Evolutionary conservation across 306 rosid genomes (phyloP).

Genomic region (Psophocarpus tetragonolobus): DNA sequence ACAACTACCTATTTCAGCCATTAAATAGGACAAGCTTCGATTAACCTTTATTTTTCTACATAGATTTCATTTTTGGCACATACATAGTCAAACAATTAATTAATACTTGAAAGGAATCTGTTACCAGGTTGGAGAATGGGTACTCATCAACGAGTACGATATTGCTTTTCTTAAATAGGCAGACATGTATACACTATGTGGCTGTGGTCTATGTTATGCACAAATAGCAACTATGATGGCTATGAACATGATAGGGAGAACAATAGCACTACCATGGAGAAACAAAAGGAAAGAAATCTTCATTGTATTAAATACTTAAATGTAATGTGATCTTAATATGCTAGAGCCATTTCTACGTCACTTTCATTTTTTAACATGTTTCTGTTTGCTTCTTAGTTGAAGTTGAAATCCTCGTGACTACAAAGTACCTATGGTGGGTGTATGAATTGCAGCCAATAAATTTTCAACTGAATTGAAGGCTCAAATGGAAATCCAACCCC

Average conservation of each 20-base stretch:
- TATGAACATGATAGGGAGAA: neutral
- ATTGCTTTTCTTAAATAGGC: neutral
- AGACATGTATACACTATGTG: neutral
- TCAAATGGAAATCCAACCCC: neutral
- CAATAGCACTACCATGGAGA: neutral
- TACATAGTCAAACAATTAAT: neutral
- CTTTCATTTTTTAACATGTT: neutral
- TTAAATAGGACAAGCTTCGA: constrained; percentile 17
- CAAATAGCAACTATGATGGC: neutral
- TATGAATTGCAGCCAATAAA: constrained; percentile 11
- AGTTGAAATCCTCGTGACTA: neutral
- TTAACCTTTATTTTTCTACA: neutral
- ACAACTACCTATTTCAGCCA: constrained; percentile 19
- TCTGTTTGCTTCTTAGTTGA: neutral
- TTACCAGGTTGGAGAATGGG: neutral
- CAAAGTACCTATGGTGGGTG: neutral
- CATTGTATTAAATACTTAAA: neutral
- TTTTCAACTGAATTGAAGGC: neutral
- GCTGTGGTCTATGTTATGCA: neutral
- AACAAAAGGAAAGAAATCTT: neutral
- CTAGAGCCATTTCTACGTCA: neutral
- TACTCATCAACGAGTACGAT: neutral
- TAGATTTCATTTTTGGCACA: neutral
- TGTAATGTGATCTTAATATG: neutral
- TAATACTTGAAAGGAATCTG: neutral